A percentile compares a stretch with the other conserved stretches of the same genome.
These are phyloP conservation scores for Teunomyces funiuensis DNA, from an alignment of 805 yeast genomes.

Conservation along the genomic window DNA sequence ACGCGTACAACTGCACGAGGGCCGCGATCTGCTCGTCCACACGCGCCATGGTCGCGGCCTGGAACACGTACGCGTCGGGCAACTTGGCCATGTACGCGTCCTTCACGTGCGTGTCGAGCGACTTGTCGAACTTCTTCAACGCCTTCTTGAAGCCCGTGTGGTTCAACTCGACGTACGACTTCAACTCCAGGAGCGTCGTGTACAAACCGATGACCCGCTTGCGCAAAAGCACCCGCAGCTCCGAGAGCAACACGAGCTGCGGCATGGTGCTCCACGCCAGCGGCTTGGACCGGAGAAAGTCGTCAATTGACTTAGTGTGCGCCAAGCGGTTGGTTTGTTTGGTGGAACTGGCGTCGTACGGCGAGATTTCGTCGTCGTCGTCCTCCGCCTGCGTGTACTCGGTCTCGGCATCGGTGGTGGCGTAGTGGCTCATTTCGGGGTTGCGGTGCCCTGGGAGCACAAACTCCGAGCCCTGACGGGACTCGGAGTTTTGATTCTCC, in stretches of 20 bases:
- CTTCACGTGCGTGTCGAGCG: conserved; percentile 44
- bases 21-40: conserved; percentile 34
- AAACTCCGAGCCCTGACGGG: conserved; percentile 5
- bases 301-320: conserved; percentile 27
- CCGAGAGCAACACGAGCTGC: conserved; percentile 41
- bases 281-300: conserved; percentile 36
- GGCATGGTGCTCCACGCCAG: conserved; percentile 34
- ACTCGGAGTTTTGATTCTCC: conserved; percentile 8
- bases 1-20: conserved; percentile 34
- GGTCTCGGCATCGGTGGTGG: conserved; percentile 35
- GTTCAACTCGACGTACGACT: conserved; percentile 51
- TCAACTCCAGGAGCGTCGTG: conserved; percentile 48
- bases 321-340: conserved; percentile 7
- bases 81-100: conserved; percentile 47
- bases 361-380: conserved; percentile 27
- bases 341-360: conserved; percentile 1
- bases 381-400: conserved; percentile 27
- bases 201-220: conserved; percentile 46
- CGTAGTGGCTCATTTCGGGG: conserved; percentile 4
- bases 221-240: conserved; percentile 47
- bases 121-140: conserved; percentile 53
- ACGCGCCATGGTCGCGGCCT: conserved; percentile 26
- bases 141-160: conserved; percentile 55
- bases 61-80: conserved; percentile 44
- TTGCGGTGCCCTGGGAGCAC: not conserved